A percentile compares a stretch with the other conserved stretches of the same genome.
These are phyloP conservation scores for Annulohypoxylon nitens DNA, from an alignment of 495 filamentous ascomycete species.

Conservation along the genomic window DNA sequence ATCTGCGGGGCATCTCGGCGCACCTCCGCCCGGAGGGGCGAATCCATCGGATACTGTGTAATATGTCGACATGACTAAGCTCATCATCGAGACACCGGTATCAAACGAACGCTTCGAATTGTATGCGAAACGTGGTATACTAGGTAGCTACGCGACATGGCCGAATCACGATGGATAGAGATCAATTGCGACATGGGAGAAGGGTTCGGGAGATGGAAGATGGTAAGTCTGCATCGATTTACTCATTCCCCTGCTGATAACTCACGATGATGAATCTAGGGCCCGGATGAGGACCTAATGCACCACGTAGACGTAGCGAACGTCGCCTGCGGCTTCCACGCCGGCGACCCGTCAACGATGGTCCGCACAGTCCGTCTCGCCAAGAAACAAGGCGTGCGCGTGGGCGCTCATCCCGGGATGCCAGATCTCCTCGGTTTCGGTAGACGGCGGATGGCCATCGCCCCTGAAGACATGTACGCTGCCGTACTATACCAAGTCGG, in stretches of 20 bases:
- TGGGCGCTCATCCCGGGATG: conserved; percentile 72
- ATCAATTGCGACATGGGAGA: conserved; percentile 55
- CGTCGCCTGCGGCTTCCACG: conserved; percentile 71
- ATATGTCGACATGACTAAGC: background rate
- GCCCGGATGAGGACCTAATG: conserved; percentile 70
- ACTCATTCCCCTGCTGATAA: background rate
- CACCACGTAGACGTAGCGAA: conserved; percentile 73
- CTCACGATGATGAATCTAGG: conserved; percentile 37
- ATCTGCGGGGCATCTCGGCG: conserved; percentile 6
- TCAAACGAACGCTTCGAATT: background rate
- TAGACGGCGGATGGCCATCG: conserved; percentile 67
- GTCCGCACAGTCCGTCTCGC: conserved; percentile 67
- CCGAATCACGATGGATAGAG: conserved; percentile 31
- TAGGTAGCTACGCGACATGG: conserved; percentile 42
- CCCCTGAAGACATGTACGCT: conserved; percentile 68
- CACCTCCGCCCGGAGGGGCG: background rate
- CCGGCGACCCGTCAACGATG: conserved; percentile 72
- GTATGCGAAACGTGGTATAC: background rate
- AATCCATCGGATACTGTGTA: background rate
- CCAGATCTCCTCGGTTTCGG: conserved; percentile 75
- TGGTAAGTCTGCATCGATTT: conserved; percentile 19
- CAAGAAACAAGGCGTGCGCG: conserved; percentile 65
- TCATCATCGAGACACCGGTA: background rate
- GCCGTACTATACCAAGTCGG: conserved; percentile 71
- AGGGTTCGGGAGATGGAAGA: conserved; percentile 51